Base-by-base conservation (phyloP, 768 basidiomycete species). In the Xerocomellus amylosporus region DNA sequence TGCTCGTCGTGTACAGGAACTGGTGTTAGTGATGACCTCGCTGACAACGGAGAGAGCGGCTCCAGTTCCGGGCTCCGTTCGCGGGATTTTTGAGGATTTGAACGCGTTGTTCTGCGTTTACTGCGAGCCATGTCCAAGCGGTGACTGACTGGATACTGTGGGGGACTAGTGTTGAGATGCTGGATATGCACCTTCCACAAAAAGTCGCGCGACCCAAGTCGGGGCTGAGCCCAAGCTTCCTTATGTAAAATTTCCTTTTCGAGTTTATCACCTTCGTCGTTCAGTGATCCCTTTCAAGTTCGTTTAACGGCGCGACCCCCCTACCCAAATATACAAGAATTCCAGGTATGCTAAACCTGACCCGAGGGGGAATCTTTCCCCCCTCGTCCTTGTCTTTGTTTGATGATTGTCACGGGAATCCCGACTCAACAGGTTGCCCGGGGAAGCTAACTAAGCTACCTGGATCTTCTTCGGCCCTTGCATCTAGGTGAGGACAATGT, bases 51-150 rank as follows among this genome's bases (percentile, higher is more conserved):
- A 2, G 73, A 62, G 38, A 68, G 67, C 8, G 73, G 59, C 28
- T 72, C 69, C 56, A 50, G 64, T 28, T 65, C 64, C 4, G 71
- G 71, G 20, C 65, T 69, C 39, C 58, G 60, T 55, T 75, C 73
- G 37, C 68, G 71, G 2, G 70, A 66, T 49, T 76, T 74, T 51
- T 65, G 71, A 15, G 65, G 36, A 53, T 69, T 75, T 33, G 66
- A 70, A 51, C 77, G 75, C 36, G 74, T 70, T 44, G 69, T 60
- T 57, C 79, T 74, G 52, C 80, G 79, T 63, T 73, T 75, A 57
- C 69, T 66, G 39, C 74, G 77, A 63, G 77, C 72, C 79, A 80
- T 80, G 49, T 53, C 56, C 51, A 45, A 56, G 51, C 14, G 28
- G n/a, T 49, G 48, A 50, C 41, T 39, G 41, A 24, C 39, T 47